phyloP scores from a whole-genome alignment of 2,329 filamentous ascomycete species.

The Aureobasidium mangrovei region DNA sequence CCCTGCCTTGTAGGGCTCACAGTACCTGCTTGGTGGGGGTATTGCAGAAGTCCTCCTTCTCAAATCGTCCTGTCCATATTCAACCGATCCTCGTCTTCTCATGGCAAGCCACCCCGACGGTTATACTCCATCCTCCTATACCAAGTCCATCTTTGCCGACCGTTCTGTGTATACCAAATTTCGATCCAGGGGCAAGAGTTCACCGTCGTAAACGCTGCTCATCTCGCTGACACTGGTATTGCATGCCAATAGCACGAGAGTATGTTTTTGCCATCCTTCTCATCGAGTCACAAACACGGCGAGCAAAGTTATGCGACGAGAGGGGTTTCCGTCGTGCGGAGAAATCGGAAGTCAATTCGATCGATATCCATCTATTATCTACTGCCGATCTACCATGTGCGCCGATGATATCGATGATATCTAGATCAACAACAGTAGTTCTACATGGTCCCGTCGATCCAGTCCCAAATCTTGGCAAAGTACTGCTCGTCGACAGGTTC shows the following conservation, averaged over 20 bases:
- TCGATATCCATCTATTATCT: not conserved
- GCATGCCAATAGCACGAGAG: slow-evolving; percentile 10
- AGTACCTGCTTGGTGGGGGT: not conserved
- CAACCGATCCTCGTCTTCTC: slow-evolving; percentile 2
- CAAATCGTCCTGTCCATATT: not conserved
- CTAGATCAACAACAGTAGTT: not conserved
- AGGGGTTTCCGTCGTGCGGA: not conserved
- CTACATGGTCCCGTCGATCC: slow-evolving; percentile 26
- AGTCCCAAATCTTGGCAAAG: slow-evolving; percentile 36
- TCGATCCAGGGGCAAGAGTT: slow-evolving; percentile 13
- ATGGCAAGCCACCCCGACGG: slow-evolving; percentile 1
- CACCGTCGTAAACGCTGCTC: slow-evolving; percentile 9
- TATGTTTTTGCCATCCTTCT: slow-evolving; percentile 4
- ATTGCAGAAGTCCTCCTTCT: not conserved
- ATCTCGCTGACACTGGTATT: slow-evolving; percentile 10
- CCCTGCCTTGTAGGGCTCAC: slow-evolving; percentile 3
- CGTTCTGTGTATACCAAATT: slow-evolving; percentile 9
- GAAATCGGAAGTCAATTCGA: not conserved
- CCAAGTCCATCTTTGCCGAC: not conserved
- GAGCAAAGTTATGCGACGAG: slow-evolving; percentile 9
- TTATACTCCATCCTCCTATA: slow-evolving; percentile 8
- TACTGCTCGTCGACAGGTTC: slow-evolving; percentile 36
- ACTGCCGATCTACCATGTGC: not conserved
- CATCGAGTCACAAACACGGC: not conserved
- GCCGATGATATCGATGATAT: not conserved